Base-by-base conservation (phyloP, 2,329 filamentous ascomycete species). In the Trichoderma asperellum region DNA sequence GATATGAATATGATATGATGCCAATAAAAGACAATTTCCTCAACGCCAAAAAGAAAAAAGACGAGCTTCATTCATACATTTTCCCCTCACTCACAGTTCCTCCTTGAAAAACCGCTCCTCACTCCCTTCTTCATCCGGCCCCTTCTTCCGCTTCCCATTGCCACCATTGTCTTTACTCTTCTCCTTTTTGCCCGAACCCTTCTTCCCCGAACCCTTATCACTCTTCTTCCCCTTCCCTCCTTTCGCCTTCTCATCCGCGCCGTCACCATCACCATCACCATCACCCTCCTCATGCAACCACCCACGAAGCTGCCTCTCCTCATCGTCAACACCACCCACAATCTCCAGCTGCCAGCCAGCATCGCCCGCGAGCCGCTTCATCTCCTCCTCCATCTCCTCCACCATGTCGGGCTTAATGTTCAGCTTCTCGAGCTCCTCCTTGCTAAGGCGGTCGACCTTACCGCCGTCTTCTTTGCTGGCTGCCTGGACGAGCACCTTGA, bases 261-360 rank as follows among this genome's bases (percentile, higher is more conserved):
- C 21, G 5, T 43, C 14, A 1, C 34, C 21, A 6, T 43, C 14
- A 1, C 34, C 66, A 10, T 32, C 66, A 10, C 24, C 47, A 7
- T 53, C 71, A 2, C 69, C 72, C 10, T 81, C 78, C 11, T 84
- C 85, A 34, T 91, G 89, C 18, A 95, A 86, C 53, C 92, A 87
- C 0, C 91, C 92, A 56, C 91, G 83, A 52, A 95, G 87, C 76
- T 93, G 90, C 71, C 80, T 76, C 27, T 86, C 84, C 5, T 78
- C 76, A 5, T 84, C 81, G 27, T 87, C 85, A 1, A 90, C 87
- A 12, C 88, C 84, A 75, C 96, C 91, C 1, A 96, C 87, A 16
- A 96, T 84, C 78, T 96, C 92, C 70, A 97, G 82, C 74, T 89
- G 91, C 93, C 94, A 97, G 18, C 89, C 88, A 72, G 89, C 87